Evolutionary conservation across 176 grass and related monocot species (phyloP).

Genomic region (Avena atlantica): DNA sequence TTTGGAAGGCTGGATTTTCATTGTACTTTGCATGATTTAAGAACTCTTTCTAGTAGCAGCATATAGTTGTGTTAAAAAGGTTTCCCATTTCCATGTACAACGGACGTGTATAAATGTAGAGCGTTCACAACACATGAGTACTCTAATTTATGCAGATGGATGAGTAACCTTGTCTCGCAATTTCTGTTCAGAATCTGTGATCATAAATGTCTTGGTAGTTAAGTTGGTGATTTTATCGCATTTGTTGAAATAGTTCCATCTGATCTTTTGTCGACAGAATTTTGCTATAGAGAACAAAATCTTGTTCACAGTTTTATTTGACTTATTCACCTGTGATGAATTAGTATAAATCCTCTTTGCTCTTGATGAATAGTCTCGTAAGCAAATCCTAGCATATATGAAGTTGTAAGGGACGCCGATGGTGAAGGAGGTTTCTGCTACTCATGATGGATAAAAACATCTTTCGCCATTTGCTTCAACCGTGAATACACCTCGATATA

Average conservation of each 20-base stretch:
- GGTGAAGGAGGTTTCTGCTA: too few species aligned
- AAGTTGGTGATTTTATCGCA: background rate
- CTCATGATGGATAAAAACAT: too few species aligned
- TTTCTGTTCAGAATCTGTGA: background rate
- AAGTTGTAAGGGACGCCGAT: too few species aligned
- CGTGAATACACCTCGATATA: too few species aligned
- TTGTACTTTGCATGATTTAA: background rate
- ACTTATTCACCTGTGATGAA: background rate
- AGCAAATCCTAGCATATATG: too few species aligned
- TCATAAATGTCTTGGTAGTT: background rate
- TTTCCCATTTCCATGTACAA: constrained; percentile 21
- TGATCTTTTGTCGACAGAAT: background rate
- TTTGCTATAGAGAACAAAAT: background rate
- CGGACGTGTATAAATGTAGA: constrained; percentile 7
- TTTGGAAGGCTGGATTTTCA: background rate
- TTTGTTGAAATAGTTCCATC: background rate
- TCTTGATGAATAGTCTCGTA: too few species aligned
- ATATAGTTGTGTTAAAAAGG: background rate
- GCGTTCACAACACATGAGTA: background rate
- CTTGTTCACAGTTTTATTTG: background rate
- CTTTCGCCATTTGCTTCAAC: too few species aligned
- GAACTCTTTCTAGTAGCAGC: constrained; percentile 9
- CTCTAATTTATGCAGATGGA: background rate
- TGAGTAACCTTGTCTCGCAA: background rate
- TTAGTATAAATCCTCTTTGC: background rate